Evolutionary conservation across 805 yeast species (phyloP), one percentile per base, ranked within the genome.

Genomic region (Saturnispora bothae): DNA sequence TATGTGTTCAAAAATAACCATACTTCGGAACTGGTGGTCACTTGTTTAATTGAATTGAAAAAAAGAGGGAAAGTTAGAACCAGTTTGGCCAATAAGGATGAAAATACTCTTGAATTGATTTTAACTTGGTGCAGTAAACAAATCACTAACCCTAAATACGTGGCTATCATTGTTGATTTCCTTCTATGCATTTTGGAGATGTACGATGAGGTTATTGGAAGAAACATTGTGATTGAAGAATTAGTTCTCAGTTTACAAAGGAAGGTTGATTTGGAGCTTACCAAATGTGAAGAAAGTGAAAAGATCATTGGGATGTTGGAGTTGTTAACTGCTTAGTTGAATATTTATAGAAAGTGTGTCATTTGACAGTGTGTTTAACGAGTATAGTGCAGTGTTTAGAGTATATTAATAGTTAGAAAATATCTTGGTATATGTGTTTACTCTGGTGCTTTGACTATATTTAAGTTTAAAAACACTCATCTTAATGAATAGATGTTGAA

Each of bases 241-340:
- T 65, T 84, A 37, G 61, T 86, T 33, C 61, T 66, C 35, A 70
- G 72, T 40, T 63, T 92, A 45, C 66, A 69, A 48, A 71, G 70
- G 53, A 75, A 73, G 50, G 67, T 89, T 20, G 71, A 69, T 40
- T 54, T 62, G 25, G 96, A 89, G 60, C 73, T 86, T 18, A 71
- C 69, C 40, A 78, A 81, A 52, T 83, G 95, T 31, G 74, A 75
- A 54, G 96, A 88, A 54, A 94, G 96, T 5, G 82, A 80, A 56
- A 79, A 76, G 55, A 76, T 92, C 31, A 85, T 82, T 51, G 98
- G 98, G 39, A 92, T 92, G 96, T 65, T 92, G 50, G 94, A 85
- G 59, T 60, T 92, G 48, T 66, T 89, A 50, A 78, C 86, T 36
- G 71, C 53, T 61, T 43, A 70, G 61, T 37, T 47, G 9, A 12